Evolutionary conservation across 768 basidiomycete species (phyloP).

Genomic region (Xerocomellus amylosporus): DNA sequence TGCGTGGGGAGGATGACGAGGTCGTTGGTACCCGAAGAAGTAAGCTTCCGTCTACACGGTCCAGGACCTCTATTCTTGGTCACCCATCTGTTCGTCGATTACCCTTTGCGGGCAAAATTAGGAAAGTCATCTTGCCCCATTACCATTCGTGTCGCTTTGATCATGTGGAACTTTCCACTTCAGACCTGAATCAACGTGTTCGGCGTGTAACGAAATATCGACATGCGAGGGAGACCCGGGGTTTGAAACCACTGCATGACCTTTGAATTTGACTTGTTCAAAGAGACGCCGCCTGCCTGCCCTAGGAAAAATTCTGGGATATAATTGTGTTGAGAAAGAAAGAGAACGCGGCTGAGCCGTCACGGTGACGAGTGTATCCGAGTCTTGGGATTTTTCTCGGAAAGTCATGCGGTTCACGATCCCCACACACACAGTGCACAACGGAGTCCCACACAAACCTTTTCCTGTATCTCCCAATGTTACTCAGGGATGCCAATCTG

Average conservation of each 20-base stretch:
- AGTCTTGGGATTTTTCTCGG: not conserved
- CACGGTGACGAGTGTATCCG: not conserved
- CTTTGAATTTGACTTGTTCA: not conserved
- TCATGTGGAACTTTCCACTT: not conserved
- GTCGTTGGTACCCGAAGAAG: not conserved
- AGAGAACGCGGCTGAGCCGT: not conserved
- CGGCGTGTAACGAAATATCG: constrained; percentile 1
- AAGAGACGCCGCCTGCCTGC: not conserved
- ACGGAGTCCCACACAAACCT: constrained; percentile 3
- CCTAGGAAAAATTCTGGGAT: not conserved
- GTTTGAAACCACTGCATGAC: not conserved
- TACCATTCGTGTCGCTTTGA: not conserved
- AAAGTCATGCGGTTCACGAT: not conserved
- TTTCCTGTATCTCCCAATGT: not conserved
- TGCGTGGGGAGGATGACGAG: not conserved
- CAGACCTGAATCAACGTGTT: not conserved
- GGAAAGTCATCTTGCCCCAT: not conserved
- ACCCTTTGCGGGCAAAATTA: not conserved
- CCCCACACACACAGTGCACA: not conserved
- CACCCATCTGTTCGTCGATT: constrained; percentile 1
- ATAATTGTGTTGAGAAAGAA: constrained; percentile 3
- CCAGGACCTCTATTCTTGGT: not conserved
- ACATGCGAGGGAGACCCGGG: not conserved
- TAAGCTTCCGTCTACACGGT: not conserved
- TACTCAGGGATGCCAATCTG: no score